A percentile compares a stretch with the other conserved stretches of the same genome.
phyloP scores from a whole-genome alignment of 495 filamentous ascomycete species.

The Paragyromitra xinjiangensis region DNA sequence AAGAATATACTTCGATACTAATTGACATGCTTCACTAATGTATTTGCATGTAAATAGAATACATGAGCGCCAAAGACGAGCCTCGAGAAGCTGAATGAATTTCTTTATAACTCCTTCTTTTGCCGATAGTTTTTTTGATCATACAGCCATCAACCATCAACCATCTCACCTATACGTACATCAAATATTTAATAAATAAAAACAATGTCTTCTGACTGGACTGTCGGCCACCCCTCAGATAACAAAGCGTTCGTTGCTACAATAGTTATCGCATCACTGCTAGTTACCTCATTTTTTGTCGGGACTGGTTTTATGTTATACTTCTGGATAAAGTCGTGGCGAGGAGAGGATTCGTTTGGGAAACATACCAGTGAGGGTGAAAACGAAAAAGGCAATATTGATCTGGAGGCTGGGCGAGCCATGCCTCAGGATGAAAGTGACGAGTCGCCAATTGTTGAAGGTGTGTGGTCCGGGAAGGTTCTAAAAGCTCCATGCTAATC shows the following conservation, averaged over 20 bases:
- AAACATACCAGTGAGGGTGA: neutral
- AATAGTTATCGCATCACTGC: conserved; percentile 39
- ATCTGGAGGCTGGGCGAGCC: conserved; percentile 30
- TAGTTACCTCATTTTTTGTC: conserved; percentile 26
- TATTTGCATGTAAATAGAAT: conserved; percentile 38
- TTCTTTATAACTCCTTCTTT: conserved; percentile 34
- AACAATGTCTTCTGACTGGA: conserved; percentile 37
- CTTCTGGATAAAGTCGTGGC: conserved; percentile 40
- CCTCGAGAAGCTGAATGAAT: conserved; percentile 11
- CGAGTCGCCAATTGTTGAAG: conserved; percentile 28
- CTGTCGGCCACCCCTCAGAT: conserved; percentile 29
- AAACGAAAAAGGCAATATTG: conserved; percentile 6
- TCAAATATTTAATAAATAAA: conserved; percentile 2
- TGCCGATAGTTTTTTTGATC: neutral
- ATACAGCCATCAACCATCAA: conserved; percentile 9
- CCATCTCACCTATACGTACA: neutral
- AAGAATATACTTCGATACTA: conserved; percentile 4
- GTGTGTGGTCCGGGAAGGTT: conserved; percentile 6
- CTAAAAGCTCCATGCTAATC: conserved; percentile 1
- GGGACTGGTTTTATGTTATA: conserved; percentile 42
- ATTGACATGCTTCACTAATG: conserved; percentile 20
- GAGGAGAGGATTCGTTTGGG: conserved; percentile 17
- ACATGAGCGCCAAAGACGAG: conserved; percentile 14
- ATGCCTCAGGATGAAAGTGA: conserved; percentile 12
- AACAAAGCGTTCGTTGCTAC: conserved; percentile 41